A percentile compares a stretch with the other conserved stretches of the same genome.
These are phyloP conservation scores for Colletotrichum eleusines DNA, from an alignment of 2,329 filamentous ascomycete species.

Conservation along the genomic window DNA sequence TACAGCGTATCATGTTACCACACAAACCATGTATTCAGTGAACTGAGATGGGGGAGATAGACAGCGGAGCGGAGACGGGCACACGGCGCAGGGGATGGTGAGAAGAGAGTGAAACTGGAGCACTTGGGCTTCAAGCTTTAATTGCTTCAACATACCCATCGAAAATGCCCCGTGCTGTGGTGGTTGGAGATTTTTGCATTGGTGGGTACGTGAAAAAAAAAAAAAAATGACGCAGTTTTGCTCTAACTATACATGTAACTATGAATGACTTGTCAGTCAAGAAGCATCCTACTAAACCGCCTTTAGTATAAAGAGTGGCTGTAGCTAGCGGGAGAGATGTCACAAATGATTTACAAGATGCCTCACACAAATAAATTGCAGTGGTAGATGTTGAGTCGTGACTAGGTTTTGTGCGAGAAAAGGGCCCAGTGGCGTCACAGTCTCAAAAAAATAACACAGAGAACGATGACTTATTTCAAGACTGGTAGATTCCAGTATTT, in stretches of 20 bases:
- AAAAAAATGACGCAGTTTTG: too few relatives aligned
- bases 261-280: too few relatives aligned
- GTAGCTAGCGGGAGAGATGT: background rate
- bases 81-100: background rate
- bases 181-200: too few relatives aligned
- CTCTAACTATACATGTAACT: background rate
- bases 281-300: background rate
- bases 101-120: too few relatives aligned
- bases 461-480: background rate
- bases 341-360: background rate
- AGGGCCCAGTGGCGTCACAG: background rate
- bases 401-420: background rate
- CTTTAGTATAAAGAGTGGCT: background rate
- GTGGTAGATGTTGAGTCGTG: background rate
- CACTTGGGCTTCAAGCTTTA: background rate
- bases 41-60: background rate
- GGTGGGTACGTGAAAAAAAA: background rate
- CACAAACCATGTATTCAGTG: background rate
- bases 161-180: background rate
- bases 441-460: background rate
- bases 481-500: background rate
- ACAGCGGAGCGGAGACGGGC: too few relatives aligned
- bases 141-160: background rate
- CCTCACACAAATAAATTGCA: background rate
- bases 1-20: background rate